Base-by-base conservation (phyloP, 176 grass and related monocot species). In the Aegilops bicornis region DNA sequence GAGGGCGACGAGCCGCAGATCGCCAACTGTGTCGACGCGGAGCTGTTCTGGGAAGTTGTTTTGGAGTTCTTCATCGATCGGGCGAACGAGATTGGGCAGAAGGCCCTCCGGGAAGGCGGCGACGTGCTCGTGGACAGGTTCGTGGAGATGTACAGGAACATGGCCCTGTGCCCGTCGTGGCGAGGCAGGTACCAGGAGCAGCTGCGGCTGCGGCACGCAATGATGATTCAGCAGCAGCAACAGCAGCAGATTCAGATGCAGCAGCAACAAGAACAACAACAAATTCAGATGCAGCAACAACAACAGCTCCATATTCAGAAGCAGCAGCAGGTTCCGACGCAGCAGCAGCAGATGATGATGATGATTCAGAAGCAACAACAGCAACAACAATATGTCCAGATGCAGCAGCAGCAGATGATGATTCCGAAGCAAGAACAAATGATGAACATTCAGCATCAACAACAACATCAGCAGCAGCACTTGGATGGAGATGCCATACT, bases 131-230 rank as follows among this genome's bases (percentile, higher is more conserved):
- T 14, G n/a, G 48, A 1, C 8, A 85, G 50, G 72, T 91, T 91
- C 86, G 82, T 88, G 8, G 90, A 70, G 16, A 88, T 91, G 86
- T 72, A 88, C 70, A 47, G 20, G 86, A 91, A 91, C 86, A 91
- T n/a, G 78, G 71, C 50, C 86, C 1, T 19, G 5, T 14, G 31
- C 32, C 64, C 84, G 52, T 0, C 3, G 13, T 90, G 84, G 89
- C 84, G 73, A 32, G 32, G 0, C 8, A 11, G 10, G 14, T 32
- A 86, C 65, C 1, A 16, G 0, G 19, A 10, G 39, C 14, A 2
- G 11, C 30, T 12, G 10, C 25, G 0, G 3, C 65, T 12, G 10
- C 25, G 2, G 3, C 31, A 36, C 3, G 3, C 17, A 0, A 23
- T 43, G 39, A 45, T 45, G 58, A 42, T 64, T 37, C n/a, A 12